Conservation (phyloP, 768 basidiomycete species). For the Amanita jacksonii region DNA sequence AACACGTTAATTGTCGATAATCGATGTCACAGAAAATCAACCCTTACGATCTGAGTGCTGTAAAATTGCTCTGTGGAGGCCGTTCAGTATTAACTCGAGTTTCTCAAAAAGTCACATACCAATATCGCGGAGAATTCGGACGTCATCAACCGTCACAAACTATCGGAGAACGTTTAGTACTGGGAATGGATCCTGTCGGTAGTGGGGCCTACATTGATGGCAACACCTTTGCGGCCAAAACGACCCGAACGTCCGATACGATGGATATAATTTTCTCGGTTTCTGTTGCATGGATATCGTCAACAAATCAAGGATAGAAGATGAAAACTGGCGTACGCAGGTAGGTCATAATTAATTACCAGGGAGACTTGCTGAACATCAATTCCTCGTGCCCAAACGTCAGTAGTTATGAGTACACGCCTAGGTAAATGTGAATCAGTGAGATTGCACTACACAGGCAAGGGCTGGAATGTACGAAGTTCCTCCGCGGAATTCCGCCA, state of each 20-base stretch:
- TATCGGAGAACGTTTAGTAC: constrained; percentile 22
- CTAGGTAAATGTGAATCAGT: constrained; percentile 28
- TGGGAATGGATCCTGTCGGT: constrained; percentile 1
- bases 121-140: constrained; percentile 94
- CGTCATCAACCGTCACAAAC: constrained; percentile 94
- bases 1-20: neutral
- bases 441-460: constrained; percentile 9
- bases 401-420: constrained; percentile 91
- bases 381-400: constrained; percentile 96
- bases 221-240: constrained; percentile 98
- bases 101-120: constrained; percentile 38
- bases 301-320: constrained; percentile 2
- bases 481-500: constrained; percentile 93
- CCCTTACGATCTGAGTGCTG: constrained; percentile 80
- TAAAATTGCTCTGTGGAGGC: constrained; percentile 79
- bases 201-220: constrained; percentile 75
- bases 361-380: constrained; percentile 97
- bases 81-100: constrained; percentile 7
- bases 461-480: constrained; percentile 55
- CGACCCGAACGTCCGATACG: constrained; percentile 98
- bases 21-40: neutral
- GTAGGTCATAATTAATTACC: constrained; percentile 95
- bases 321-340: constrained; percentile 48
- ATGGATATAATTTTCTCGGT: constrained; percentile 99
- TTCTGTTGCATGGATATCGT: constrained; percentile 31